phyloP scores from a whole-genome alignment of 176 grass and related monocot genomes.

The Leersia perrieri region DNA sequence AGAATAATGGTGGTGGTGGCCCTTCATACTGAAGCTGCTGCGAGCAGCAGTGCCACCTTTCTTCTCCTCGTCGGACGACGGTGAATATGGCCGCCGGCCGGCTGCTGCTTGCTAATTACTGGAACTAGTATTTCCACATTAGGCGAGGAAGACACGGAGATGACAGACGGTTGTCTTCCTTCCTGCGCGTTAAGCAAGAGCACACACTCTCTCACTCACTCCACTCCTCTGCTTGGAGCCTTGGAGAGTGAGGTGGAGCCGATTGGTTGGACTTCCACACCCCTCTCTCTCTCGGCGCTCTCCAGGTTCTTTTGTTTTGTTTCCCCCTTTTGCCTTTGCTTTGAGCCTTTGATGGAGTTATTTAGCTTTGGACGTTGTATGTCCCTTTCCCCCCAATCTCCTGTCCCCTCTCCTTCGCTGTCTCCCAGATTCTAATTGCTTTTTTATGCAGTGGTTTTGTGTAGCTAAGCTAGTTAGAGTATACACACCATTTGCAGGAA shows the following conservation, averaged over 20 bases:
- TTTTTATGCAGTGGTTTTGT: too few species aligned
- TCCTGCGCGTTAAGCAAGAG: background rate
- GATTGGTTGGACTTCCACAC: too few species aligned
- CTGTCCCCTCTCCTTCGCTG: background rate
- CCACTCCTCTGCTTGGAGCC: too few species aligned
- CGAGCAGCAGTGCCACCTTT: background rate
- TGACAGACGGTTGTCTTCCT: background rate
- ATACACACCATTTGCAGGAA: too few species aligned
- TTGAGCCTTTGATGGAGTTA: too few species aligned
- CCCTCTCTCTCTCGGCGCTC: too few species aligned
- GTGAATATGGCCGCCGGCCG: background rate
- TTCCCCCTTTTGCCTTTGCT: background rate
- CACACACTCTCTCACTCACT: too few species aligned
- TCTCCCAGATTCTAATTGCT: background rate
- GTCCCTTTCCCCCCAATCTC: background rate
- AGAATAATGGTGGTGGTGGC: slow-evolving; percentile 42
- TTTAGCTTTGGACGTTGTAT: background rate
- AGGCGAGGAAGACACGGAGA: background rate
- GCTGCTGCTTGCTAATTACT: background rate
- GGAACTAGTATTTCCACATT: background rate
- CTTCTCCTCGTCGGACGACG: background rate
- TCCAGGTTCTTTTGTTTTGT: background rate
- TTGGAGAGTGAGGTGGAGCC: background rate
- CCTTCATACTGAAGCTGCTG: slow-evolving; percentile 33
- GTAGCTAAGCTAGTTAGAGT: too few species aligned